These are phyloP conservation scores for Spergularia bocconei DNA, from an alignment of 148 eudicot species.

Conservation along the genomic window DNA sequence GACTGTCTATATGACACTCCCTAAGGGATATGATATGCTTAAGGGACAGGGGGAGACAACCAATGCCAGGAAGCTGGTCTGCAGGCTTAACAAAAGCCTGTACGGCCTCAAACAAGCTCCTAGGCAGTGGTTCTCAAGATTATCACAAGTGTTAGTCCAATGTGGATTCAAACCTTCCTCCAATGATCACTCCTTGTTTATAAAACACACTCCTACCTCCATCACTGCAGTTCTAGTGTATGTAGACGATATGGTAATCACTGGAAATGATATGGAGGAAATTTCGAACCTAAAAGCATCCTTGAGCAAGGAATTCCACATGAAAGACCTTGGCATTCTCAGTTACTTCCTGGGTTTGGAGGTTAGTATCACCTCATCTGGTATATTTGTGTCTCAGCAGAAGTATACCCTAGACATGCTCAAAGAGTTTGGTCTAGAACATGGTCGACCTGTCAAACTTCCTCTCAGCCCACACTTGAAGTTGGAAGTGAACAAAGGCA, in stretches of 20 bases:
- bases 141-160: background rate
- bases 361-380: fast-evolving
- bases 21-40: background rate
- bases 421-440: background rate
- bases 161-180: background rate
- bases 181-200: background rate
- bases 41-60: too few species aligned
- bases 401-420: background rate
- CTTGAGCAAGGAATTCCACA: background rate
- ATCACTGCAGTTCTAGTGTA: too few species aligned
- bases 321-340: too few species aligned
- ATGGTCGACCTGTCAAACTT: background rate
- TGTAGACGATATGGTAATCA: background rate
- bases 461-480: background rate
- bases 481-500: background rate
- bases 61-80: too few species aligned
- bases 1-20: background rate
- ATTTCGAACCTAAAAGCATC: background rate
- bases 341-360: too few species aligned
- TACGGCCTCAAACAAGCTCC: background rate
- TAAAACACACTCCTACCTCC: background rate
- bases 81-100: too few species aligned
- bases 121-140: background rate
- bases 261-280: background rate
- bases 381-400: background rate